Base-by-base conservation (phyloP, 495 filamentous ascomycete genomes). In the Aspergillus indologenus region DNA sequence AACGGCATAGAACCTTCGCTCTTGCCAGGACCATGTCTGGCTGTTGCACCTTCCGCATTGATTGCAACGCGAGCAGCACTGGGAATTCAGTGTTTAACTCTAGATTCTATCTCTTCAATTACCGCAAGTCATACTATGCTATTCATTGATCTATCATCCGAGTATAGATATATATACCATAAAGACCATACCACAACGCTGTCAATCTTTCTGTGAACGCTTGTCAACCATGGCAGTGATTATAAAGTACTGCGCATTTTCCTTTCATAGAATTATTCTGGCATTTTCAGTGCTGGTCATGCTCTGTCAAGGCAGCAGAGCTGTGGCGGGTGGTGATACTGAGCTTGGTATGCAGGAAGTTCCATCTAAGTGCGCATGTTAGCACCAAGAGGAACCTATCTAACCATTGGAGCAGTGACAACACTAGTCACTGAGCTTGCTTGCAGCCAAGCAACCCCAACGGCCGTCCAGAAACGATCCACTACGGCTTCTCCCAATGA, bases 401-500 rank as follows among this genome's bases (percentile, higher is more conserved):
- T 40, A 40, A 40, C 12, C 34, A 40, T 15, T 2, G 34, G 12
- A 51, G 29, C 48, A 51, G 48, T 24, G 15, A 51, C 24, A 7
- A 31, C 48, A 6, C 18, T 17, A 40, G 22, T 9, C 1, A 54
- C 59, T 42, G 46, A 47, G 12, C 57, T 56, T 21, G 54, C 51
- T 18, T 43, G 50, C n/a, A 44, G 56, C 19, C 47, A 29, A 20
- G 56, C 57, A 14, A 34, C 21, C 20, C 62, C 47, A 26, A 31
- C 21, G 31, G n/a, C 45, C 17, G 11, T 23, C 9, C 53, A 21
- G 0, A 54, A 50, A 6, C 42, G 45, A 17, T 26, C 31, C 87
- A 86, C 62, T 90, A 55, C 19, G 11, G 31, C 53, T 22, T 92
- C 74, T 87, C 86, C 2, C 86, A 65, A 60, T 20, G 69, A 62